phyloP scores from a whole-genome alignment of 1,139 yeast species.

The Yamadazyma atlantica region DNA sequence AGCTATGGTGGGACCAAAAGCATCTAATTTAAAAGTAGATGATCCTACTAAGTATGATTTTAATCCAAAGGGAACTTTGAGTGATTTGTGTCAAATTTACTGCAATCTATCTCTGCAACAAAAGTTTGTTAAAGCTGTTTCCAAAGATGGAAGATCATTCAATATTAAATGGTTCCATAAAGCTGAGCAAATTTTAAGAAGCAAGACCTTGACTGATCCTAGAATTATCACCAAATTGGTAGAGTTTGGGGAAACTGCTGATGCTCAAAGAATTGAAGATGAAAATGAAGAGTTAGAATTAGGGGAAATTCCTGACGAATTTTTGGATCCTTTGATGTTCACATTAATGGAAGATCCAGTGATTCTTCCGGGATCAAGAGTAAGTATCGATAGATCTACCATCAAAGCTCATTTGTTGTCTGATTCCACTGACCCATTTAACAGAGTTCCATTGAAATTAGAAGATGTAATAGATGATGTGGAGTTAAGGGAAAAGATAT shows the following conservation, averaged over 20 bases:
- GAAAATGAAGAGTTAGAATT: conserved; percentile 83
- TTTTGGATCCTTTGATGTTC: conserved; percentile 93
- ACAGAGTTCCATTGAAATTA: conserved; percentile 82
- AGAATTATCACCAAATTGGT: conserved; percentile 52
- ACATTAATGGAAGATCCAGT: conserved; percentile 97
- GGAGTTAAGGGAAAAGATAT: conserved; percentile 63
- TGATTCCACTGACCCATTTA: conserved; percentile 96
- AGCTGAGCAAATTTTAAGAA: conserved; percentile 65
- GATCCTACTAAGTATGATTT: conserved; percentile 84
- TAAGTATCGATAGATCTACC: conserved; percentile 85
- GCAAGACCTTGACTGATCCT: conserved; percentile 52
- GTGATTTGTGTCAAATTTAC: conserved; percentile 72
- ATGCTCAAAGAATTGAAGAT: conserved; percentile 57
- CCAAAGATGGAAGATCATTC: conserved; percentile 89
- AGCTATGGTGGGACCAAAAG: conserved; percentile 92
- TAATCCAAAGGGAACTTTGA: conserved; percentile 72
- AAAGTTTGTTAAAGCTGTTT: conserved; percentile 75
- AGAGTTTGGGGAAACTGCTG: conserved; percentile 64
- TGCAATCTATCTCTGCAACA: conserved; percentile 64
- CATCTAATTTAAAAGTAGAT: conserved; percentile 81
- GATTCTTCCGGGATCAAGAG: conserved; percentile 78
- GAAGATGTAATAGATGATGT: conserved; percentile 83
- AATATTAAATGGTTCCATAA: conserved; percentile 61
- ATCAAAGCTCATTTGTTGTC: conserved; percentile 91
- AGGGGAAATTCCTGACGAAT: conserved; percentile 96